Percentiles rank a stretch among this genome's conserved stretches.
Conservation (phyloP, 139 green algal species). For the Ulvella scutata region DNA sequence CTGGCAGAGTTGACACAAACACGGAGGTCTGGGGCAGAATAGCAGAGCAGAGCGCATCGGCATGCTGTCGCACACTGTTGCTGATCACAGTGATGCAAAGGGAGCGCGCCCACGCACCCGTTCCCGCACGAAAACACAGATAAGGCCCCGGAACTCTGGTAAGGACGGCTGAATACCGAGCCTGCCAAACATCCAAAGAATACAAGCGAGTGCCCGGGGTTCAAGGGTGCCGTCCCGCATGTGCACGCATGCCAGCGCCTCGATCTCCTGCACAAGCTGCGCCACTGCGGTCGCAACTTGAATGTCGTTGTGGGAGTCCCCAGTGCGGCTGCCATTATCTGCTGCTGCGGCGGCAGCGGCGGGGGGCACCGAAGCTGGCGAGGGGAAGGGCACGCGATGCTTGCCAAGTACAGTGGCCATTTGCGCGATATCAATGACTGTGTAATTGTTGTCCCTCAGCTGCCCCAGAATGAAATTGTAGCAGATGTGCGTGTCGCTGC, state of each 20-base stretch:
- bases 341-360: too few species aligned
- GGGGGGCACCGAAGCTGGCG: too few species aligned
- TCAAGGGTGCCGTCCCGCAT: neutral
- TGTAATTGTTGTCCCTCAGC: neutral
- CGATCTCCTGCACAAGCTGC: conserved; percentile 1
- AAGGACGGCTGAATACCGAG: neutral
- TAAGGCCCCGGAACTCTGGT: neutral
- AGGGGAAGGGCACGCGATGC: neutral
- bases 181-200: neutral
- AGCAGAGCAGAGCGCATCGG: too few species aligned
- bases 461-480: neutral
- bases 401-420: neutral
- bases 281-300: too few species aligned
- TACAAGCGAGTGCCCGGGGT: neutral
- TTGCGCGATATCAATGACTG: neutral
- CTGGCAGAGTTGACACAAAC: too few species aligned
- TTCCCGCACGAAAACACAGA: neutral
- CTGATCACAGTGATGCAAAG: too few species aligned
- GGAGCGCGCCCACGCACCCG: too few species aligned
- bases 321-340: too few species aligned
- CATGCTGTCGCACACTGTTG: too few species aligned
- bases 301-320: too few species aligned
- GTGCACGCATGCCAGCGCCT: neutral
- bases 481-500: too few species aligned
- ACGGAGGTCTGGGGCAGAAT: too few species aligned